Base-by-base conservation (phyloP, 208 protist genomes). In the Leishmania tropica region DNA sequence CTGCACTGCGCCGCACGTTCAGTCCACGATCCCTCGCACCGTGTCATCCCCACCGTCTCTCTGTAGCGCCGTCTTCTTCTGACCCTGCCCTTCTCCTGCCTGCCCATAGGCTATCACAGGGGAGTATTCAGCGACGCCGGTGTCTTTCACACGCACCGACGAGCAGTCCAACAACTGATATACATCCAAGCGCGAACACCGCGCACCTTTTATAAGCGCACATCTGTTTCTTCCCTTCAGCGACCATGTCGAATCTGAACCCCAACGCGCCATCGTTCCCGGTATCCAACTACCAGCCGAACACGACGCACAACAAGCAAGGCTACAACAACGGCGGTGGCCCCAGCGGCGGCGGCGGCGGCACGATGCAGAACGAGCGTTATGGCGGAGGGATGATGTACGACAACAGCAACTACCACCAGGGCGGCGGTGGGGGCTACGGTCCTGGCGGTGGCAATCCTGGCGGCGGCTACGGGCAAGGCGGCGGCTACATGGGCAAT, bases 211-310 rank as follows among this genome's bases (percentile, higher is more conserved):
- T 17, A 58, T 40, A 51, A 31, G n/a, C 71, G 17, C 47, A 75
- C n/a, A 75, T 53, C 51, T 70, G 48, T 47, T 40, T 78, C 24
- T 70, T 62, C 37, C 48, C 31, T 47, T 80, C 31, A 64, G 72
- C 72, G 21, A 75, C 31, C 60, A 86, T 86, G 83, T 86, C 83
- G 1, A 75, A 79, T 64, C 83, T 86, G 53, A 86, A 86, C 56
- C 83, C 83, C 11, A 82, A 81, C 74, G 83, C 83, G 40, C 83
- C 78, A 19, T 82, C 83, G 28, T 86, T 83, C 54, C 45, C 58
- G 8, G 78, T 64, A 37, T 75, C 64, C 0, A 78, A 76, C 42
- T 81, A 72, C 48, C 76, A 82, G 76, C 56, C 65, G 53, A 60
- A 31, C 51, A 13, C 47, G 31, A 40, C 31, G 48, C 65, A 35